Base-by-base conservation (phyloP, 1,284 basidiomycete genomes). In the Exsudoporus floridanus region DNA sequence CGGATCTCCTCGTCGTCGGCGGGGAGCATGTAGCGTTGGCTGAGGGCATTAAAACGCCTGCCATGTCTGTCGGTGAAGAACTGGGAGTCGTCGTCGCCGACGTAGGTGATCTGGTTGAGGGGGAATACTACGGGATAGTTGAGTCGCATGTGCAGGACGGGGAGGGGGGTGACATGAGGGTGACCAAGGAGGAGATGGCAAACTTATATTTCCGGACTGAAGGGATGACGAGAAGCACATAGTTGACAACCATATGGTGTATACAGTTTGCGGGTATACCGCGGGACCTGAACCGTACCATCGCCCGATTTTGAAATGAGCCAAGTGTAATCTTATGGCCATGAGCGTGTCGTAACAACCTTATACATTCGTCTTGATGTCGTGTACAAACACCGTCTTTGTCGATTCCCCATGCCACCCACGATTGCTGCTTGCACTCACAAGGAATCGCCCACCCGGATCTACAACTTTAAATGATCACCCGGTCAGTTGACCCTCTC, bases 371-470 rank as follows among this genome's bases (percentile, higher is more conserved):
- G 67, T 47, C 46, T 86, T 93, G 69, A 96, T 84, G 66, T 95
- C 92, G 69, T 96, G 92, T 34, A 96, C 84, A 66, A 95, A 86
- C 14, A 97, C 88, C 14, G 90, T 93, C 60, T 83, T 81, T 14
- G 94, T 95, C 37, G 88, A 88, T 59, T 94, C 90, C 34, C 92
- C 94, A 66, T 91, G 86, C 92, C 94, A 98, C 39, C 95, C 96
- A 49, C 96, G 81, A 68, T 96, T 95, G 37, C 96, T 96, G 58
- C 92, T 94, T 7, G 94, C 91, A 62, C 90, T 92, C 54, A 96
- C 83, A 63, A 99, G 78, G 72, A 95, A 98, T 50, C 86, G 78
- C 23, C 83, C 87, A 3, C 86, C 88, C 30, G 88, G 82, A 74
- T 98, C 96, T 43, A 98, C 79, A 56, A 95, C 94, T 97, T 64